These are phyloP conservation scores for Aspergillus sp. DNA, from an alignment of 2,329 filamentous ascomycete species.

Conservation along the genomic window DNA sequence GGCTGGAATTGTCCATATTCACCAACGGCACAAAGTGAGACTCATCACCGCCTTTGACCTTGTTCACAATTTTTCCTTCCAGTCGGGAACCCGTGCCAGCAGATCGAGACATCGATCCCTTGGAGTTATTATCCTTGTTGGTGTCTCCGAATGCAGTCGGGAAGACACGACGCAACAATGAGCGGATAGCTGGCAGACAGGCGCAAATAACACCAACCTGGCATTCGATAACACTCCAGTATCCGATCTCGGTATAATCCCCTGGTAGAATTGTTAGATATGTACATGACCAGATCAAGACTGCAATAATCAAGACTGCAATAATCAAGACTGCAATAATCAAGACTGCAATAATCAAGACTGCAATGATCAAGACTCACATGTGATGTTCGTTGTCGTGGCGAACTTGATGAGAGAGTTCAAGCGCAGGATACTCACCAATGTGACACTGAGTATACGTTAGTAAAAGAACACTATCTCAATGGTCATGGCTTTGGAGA, in stretches of 20 bases:
- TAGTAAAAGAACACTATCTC: background rate
- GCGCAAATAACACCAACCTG: constrained; percentile 25
- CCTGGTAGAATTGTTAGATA: constrained; percentile 9
- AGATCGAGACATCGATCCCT: constrained; percentile 2
- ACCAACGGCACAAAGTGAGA: constrained; percentile 14
- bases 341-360: constrained; percentile 2
- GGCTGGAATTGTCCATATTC: constrained; percentile 14
- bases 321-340: background rate
- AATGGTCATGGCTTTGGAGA: background rate
- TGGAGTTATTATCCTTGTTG: constrained; percentile 5
- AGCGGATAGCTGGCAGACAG: constrained; percentile 27
- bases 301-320: background rate
- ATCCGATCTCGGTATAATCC: constrained; percentile 23
- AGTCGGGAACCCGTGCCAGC: constrained; percentile 7
- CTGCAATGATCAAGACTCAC: constrained; percentile 10
- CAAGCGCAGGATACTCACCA: constrained; percentile 41
- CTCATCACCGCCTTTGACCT: constrained; percentile 10
- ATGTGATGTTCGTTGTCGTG: constrained; percentile 34
- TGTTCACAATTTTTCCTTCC: constrained; percentile 6
- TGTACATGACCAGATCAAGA: background rate
- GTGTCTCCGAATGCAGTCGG: constrained; percentile 31
- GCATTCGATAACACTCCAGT: constrained; percentile 26
- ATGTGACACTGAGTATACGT: constrained; percentile 28
- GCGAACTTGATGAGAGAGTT: constrained; percentile 37
- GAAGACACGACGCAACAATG: constrained; percentile 30